Evolutionary conservation across 176 grass and related monocot species (phyloP), one percentile per base, ranked within the genome.

Genomic region (Aechmea fasciata): DNA sequence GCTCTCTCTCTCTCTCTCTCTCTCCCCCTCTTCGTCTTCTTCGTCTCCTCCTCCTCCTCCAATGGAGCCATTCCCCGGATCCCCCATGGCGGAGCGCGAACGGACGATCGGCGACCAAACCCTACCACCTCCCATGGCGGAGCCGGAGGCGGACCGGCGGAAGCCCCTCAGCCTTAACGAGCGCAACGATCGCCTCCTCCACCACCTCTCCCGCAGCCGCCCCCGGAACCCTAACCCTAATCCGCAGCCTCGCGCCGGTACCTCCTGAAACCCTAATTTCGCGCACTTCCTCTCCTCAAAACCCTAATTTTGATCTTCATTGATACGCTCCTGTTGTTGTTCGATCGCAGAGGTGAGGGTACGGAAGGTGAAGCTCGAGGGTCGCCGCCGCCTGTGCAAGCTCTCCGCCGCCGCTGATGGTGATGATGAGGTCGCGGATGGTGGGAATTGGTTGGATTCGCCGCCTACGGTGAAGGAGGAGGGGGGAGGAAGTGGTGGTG

Each of bases 91-190:
- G 53, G 53, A 57, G 53, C 13, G 2, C 15, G 18, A 17, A 1
- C 66, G 28, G 66, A 69, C 13, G 74, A 70, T 69, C 75, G 26
- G 29, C 3, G 28, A 50, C 2, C 24, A 10, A 48, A 18, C 67
- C 28, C 28, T 70, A 62, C 57, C 33, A 11, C 51, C 10, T 54
- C 75, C 61, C 85, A 81, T 57, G 9, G 14, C 13, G 48, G n/a
- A 19, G 20, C n/a, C 20, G 5, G 11, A 49, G 19, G 9, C 17
- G 50, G 12, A 52, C 29, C 18, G 51, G 61, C 29, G 51, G 11
- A 86, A 90, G 47, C 88, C 92, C 57, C 87, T 89, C 73, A 90
- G 93, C 65, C 85, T 96, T 71, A 92, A 96, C 71, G 83, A 96
- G 48, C 75, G 75, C 65, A 68, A 77, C 52, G 29, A 67, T 26